Base-by-base conservation (phyloP, 768 basidiomycete genomes). In the Auricularia sp. region DNA sequence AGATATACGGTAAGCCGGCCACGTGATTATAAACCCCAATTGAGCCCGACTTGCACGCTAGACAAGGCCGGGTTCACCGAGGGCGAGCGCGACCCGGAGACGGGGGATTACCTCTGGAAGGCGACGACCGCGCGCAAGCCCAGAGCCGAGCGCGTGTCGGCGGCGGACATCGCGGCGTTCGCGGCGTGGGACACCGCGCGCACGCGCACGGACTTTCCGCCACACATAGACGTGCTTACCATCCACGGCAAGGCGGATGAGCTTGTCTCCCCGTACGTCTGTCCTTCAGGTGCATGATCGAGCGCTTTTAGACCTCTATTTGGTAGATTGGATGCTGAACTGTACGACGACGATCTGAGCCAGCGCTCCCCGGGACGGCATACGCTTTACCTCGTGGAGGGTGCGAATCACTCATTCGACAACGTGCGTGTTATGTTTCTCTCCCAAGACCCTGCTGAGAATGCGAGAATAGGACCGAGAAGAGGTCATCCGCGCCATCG, bases 381-480 rank as follows among this genome's bases (percentile, higher is more conserved):
- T 71, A 85, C 78, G 18, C 76, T 92, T 33, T 81, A 86, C 70
- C 76, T 88, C 33, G 75, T 90, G 45, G 91, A 92, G 72, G 82
- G 81, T 54, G 88, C 86, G 7, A 89, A 91, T 75, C 91, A 92
- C 71, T 92, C 92, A 74, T 88, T 86, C 69, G 29, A 59, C 29
- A 59, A 85, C 83, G 29, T 84, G 86, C 29, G 82, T 82, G 65
- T 54, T 79, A 51, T 35, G 16, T 8, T 58, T 42, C 34, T 33
- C n/a, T 65, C 33, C 1, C 16, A 10, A 37, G 39, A 29, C 47
- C 21, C 29, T 33, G 5, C 37, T 34, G 62, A 39, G 6, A 62
- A 45, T 29, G 14, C 33, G 35, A n/a, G 62, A 7, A 14, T 14
- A 83, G 82, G 81, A 82, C 64, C 82, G 84, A 67, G 87, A 89